A percentile compares a stretch with the other conserved stretches of the same genome.
These are phyloP conservation scores for Xylaria sp. DNA, from an alignment of 2,329 filamentous ascomycete genomes.

Conservation along the genomic window DNA sequence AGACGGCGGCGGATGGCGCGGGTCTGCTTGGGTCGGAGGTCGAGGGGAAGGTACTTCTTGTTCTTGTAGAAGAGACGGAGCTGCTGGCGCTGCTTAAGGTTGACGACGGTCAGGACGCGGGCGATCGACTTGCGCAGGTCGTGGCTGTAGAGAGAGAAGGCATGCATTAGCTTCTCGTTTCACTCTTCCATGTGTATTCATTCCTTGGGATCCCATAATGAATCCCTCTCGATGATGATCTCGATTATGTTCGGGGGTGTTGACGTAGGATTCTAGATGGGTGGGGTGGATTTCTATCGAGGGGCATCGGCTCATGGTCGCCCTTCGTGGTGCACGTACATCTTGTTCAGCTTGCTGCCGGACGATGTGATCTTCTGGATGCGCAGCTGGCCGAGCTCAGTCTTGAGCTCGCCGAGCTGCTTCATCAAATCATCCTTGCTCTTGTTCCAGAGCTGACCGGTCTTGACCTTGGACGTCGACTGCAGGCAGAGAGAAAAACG, in stretches of 20 bases:
- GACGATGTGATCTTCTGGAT: slow-evolving; percentile 98
- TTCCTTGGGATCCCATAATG: not conserved
- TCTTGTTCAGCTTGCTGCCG: slow-evolving; percentile 93
- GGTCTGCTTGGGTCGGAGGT: slow-evolving; percentile 97
- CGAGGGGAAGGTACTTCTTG: slow-evolving; percentile 99
- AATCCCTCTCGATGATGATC: not conserved
- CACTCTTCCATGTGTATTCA: not conserved
- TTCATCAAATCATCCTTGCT: slow-evolving; percentile 97
- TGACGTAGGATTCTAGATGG: slow-evolving; percentile 3
- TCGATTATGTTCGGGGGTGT: slow-evolving; percentile 1
- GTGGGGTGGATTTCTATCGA: slow-evolving; percentile 13
- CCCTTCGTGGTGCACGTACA: slow-evolving; percentile 54
- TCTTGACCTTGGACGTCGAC: slow-evolving; percentile 75
- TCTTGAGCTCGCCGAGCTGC: slow-evolving; percentile 92
- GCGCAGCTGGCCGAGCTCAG: slow-evolving; percentile 90
- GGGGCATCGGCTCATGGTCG: slow-evolving; percentile 10
- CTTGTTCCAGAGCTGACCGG: slow-evolving; percentile 96
- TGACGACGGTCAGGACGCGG: slow-evolving; percentile 98
- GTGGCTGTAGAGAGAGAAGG: slow-evolving; percentile 56
- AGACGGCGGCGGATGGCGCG: slow-evolving; percentile 94
- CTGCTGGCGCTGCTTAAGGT: slow-evolving; percentile 97
- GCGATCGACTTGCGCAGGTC: slow-evolving; percentile 99
- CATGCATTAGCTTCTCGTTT: slow-evolving; percentile 9
- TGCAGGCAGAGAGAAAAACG: slow-evolving; percentile 30
- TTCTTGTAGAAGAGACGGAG: slow-evolving; percentile 99